A percentile compares a stretch with the other conserved stretches of the same genome.
Conservation (phyloP, 148 eudicot species). For the Rhododendron williamsianum region DNA sequence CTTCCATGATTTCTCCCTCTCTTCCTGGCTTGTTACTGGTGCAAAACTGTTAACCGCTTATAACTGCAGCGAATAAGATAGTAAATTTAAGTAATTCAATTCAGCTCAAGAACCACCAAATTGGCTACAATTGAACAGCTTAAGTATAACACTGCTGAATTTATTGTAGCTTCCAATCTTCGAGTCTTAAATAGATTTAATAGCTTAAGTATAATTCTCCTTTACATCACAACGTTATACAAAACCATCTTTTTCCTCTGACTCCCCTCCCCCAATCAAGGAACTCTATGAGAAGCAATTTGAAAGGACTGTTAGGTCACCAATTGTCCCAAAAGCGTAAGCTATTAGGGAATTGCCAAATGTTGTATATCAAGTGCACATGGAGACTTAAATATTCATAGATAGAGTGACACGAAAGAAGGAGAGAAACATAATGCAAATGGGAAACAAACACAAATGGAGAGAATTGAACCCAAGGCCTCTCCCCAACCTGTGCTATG, state of each 20-base stretch:
- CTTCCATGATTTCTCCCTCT: not conserved
- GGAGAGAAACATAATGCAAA: not conserved
- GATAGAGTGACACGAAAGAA: not conserved
- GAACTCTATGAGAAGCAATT: not conserved
- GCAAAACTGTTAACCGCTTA: not conserved
- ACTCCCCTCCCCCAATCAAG: not conserved
- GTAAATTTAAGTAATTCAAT: not conserved
- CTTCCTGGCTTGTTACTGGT: not conserved
- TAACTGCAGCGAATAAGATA: not conserved
- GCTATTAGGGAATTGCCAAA: not conserved
- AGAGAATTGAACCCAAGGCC: not conserved
- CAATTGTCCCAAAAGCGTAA: not conserved
- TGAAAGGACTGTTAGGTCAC: not conserved
- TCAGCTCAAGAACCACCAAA: not conserved
- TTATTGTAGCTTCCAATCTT: not conserved
- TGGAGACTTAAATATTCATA: no score
- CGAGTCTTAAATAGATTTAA: not conserved
- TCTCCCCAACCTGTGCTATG: no score
- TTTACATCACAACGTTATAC: not conserved
- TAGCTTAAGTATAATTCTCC: not conserved
- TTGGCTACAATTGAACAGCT: not conserved
- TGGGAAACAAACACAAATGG: not conserved
- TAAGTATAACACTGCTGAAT: not conserved
- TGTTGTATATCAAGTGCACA: not conserved
- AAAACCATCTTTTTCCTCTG: no score